Percentiles rank a stretch among this genome's conserved stretches.
phyloP scores from a whole-genome alignment of 805 yeast species.

The Candida insectalens region DNA sequence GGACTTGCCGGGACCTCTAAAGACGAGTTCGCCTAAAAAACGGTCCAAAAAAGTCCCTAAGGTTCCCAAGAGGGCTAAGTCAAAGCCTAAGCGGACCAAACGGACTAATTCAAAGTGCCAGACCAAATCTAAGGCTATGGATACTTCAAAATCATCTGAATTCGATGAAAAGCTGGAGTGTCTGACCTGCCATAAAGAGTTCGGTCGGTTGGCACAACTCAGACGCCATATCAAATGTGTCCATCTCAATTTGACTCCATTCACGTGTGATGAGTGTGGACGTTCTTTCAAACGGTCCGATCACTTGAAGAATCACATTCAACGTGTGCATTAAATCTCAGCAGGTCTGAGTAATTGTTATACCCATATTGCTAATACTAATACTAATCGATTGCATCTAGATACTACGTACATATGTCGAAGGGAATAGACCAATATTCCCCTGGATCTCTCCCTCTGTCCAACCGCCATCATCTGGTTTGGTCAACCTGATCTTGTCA shows the following conservation, averaged over 20 bases:
- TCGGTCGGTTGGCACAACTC: slow-evolving; percentile 57
- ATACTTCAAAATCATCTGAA: too few species aligned
- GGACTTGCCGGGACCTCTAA: too few species aligned
- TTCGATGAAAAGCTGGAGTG: too few species aligned
- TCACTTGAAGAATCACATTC: slow-evolving; percentile 56
- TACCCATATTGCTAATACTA: neutral
- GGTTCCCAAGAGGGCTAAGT: too few species aligned
- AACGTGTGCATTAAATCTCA: slow-evolving; percentile 31
- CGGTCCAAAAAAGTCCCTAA: too few species aligned
- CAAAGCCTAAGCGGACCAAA: too few species aligned
- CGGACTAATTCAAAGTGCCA: too few species aligned
- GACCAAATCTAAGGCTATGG: too few species aligned
- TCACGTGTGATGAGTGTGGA: slow-evolving; percentile 45
- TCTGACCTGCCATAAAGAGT: slow-evolving; percentile 33
- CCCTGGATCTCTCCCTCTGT: slow-evolving; percentile 80
- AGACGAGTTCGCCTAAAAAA: too few species aligned
- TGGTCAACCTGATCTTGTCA: slow-evolving; percentile 59
- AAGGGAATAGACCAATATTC: slow-evolving; percentile 62
- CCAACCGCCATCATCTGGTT: slow-evolving; percentile 88
- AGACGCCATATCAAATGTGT: slow-evolving; percentile 60
- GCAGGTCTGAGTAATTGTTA: neutral
- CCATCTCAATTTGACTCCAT: slow-evolving; percentile 43
- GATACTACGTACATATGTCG: slow-evolving; percentile 46
- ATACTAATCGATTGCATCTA: slow-evolving; percentile 2
- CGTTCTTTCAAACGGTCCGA: slow-evolving; percentile 61